Evolutionary conservation across 106 monocot genomes (phyloP), one percentile per base, ranked within the genome.

Genomic region (Agapanthus africanus): DNA sequence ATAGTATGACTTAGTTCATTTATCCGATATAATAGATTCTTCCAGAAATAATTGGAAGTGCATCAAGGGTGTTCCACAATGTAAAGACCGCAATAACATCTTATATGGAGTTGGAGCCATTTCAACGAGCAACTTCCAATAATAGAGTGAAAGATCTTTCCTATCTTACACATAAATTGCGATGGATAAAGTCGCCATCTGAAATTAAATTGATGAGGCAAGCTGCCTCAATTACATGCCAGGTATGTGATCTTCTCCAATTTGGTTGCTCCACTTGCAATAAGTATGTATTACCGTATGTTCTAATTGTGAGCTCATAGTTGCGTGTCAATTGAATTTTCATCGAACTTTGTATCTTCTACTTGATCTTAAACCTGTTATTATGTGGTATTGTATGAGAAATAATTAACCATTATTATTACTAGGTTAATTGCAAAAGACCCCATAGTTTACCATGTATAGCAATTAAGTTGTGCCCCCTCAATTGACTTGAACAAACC

Each of bases 151-250:
- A 87, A 70, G 89, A 97, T 63, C 26, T 92, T 52, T 82, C 91
- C 39, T 13, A 7, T 32, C 84, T 78, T 54, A 97, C 91, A 74
- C 78, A 92, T 76, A 76, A 89, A 77, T 37, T 97, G 37, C 72
- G 91, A 44, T 97, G 83, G 91, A 69, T 86, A 49, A 97, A 97
- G 47, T 97, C 95, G 16, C 49, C 78, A 68, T 85, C 95, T 49
- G 95, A 97, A 75, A 11, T 89, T 37, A 76, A 85, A 32, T 77
- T 97, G 72, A 97, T 97, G 95, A 89, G 77, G 41, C 74, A 89
- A 63, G 84, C 91, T 72, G 91, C 95, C 67, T 83, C 95, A 25
- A 88, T 95, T 74, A 88, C 86, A 40, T 95, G 91, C 59, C 91
- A 95, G 78, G 94, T 95, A 66, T 40, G 72, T 27, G 57, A 36